Conservation (phyloP, 805 yeast genomes). For the Candida tibetensis region DNA sequence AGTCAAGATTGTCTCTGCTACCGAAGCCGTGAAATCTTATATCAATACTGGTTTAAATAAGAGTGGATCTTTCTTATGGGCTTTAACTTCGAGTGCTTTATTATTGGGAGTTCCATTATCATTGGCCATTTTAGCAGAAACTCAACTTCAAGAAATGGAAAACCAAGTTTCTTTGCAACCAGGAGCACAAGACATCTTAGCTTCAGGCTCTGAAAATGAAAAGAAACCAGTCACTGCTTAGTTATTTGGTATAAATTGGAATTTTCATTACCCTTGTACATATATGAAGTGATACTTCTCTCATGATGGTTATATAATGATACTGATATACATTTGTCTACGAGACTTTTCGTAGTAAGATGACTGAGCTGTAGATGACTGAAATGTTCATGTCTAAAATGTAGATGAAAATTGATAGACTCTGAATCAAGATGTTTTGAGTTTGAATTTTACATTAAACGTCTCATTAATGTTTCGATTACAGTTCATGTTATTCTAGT, state of each 20-base stretch:
- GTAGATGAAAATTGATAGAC: too few relatives aligned
- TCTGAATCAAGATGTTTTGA: too few relatives aligned
- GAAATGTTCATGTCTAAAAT: too few relatives aligned
- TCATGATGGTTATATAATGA: not conserved
- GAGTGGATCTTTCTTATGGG: constrained; percentile 81
- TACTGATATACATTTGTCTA: not conserved
- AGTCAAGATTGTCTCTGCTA: constrained; percentile 38
- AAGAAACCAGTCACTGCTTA: constrained; percentile 19
- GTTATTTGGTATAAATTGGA: not conserved
- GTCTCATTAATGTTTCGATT: too few relatives aligned
- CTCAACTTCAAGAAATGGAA: constrained; percentile 91
- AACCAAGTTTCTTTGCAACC: constrained; percentile 82
- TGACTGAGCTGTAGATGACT: too few relatives aligned
- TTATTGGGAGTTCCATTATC: constrained; percentile 92
- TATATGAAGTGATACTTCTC: not conserved
- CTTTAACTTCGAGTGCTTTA: constrained; percentile 75
- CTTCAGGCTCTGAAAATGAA: constrained; percentile 52
- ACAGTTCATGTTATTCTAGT: too few relatives aligned
- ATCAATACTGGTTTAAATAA: constrained; percentile 49
- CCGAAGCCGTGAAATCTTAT: constrained; percentile 20
- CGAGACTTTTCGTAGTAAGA: too few relatives aligned
- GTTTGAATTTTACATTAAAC: too few relatives aligned
- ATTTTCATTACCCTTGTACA: not conserved
- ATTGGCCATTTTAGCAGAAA: constrained; percentile 85
- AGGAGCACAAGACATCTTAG: constrained; percentile 70